phyloP scores from a whole-genome alignment of 306 rosid genomes.

The Sophora flavescens region DNA sequence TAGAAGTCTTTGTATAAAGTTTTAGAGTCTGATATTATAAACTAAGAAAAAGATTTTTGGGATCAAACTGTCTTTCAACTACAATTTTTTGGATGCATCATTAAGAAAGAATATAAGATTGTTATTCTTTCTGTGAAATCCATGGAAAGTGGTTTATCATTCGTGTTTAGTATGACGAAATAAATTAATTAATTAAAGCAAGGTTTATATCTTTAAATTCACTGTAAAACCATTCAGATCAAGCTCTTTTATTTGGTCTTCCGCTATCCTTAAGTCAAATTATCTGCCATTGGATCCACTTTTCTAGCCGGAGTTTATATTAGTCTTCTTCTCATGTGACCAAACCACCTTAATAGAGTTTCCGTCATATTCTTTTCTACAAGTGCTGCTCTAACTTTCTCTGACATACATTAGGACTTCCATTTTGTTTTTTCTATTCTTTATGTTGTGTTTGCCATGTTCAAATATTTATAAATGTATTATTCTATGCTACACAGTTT shows the following conservation, averaged over 20 bases:
- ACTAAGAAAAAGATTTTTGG: background rate
- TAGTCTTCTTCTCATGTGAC: conserved; percentile 17
- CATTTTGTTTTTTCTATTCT: conserved; percentile 11
- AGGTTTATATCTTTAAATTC: background rate
- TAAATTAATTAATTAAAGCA: conserved; percentile 10
- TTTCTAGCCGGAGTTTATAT: conserved; percentile 34
- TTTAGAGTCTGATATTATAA: conserved; percentile 27
- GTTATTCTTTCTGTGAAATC: conserved; percentile 9
- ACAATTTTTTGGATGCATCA: background rate
- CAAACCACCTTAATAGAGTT: conserved; percentile 2
- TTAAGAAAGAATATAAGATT: conserved; percentile 16
- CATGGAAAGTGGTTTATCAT: conserved; percentile 11
- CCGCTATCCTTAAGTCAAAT: background rate
- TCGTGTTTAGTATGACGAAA: background rate
- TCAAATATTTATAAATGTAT: conserved; percentile 37
- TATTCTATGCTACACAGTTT: conserved; percentile 62
- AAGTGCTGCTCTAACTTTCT: conserved; percentile 8
- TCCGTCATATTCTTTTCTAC: conserved; percentile 12
- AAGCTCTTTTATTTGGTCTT: background rate
- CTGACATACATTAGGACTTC: conserved; percentile 11
- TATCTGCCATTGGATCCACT: background rate
- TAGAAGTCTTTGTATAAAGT: conserved; percentile 14
- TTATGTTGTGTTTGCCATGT: conserved; percentile 27
- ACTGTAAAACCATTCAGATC: background rate
- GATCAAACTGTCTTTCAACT: background rate